Conservation (phyloP, 1,284 basidiomycete genomes). For the Ceratobasidium sp. region DNA sequence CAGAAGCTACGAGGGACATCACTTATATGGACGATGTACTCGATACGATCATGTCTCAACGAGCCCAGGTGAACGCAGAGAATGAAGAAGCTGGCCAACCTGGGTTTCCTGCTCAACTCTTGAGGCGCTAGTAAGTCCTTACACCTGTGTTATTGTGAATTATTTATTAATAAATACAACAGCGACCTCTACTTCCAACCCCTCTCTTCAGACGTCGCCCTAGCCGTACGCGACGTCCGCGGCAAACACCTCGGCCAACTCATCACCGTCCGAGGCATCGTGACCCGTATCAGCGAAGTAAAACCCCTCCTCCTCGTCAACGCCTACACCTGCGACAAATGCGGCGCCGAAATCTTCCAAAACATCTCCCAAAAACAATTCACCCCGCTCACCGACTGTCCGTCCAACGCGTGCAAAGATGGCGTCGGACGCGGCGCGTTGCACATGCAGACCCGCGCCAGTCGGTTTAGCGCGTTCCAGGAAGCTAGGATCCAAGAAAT, state of each 20-base stretch:
- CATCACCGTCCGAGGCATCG: conserved; percentile 96
- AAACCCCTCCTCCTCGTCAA: conserved; percentile 97
- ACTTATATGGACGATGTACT: conserved; percentile 90
- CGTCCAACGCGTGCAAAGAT: conserved; percentile 78
- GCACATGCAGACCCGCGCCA: conserved; percentile 97
- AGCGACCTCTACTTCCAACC: conserved; percentile 96
- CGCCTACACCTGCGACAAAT: conserved; percentile 98
- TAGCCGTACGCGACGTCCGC: conserved; percentile 93
- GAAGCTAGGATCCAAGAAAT: conserved; percentile 99
- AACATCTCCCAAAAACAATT: conserved; percentile 96
- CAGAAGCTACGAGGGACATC: conserved; percentile 87
- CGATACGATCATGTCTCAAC: conserved; percentile 93
- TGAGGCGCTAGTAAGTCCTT: conserved; percentile 89
- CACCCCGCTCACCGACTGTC: conserved; percentile 88
- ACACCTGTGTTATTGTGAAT: not conserved
- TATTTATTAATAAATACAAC: conserved; percentile 21
- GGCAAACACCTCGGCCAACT: conserved; percentile 88
- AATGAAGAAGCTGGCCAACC: conserved; percentile 59
- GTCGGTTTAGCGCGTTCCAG: conserved; percentile 97
- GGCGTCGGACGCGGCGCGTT: conserved; percentile 92
- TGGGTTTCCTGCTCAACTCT: conserved; percentile 88
- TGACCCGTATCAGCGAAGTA: conserved; percentile 98
- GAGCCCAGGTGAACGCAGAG: conserved; percentile 83
- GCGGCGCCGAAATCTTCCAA: conserved; percentile 98
- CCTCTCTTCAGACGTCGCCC: conserved; percentile 65